Conservation (phyloP, 2,329 filamentous ascomycete genomes). For the Hypomyces rosellus region DNA sequence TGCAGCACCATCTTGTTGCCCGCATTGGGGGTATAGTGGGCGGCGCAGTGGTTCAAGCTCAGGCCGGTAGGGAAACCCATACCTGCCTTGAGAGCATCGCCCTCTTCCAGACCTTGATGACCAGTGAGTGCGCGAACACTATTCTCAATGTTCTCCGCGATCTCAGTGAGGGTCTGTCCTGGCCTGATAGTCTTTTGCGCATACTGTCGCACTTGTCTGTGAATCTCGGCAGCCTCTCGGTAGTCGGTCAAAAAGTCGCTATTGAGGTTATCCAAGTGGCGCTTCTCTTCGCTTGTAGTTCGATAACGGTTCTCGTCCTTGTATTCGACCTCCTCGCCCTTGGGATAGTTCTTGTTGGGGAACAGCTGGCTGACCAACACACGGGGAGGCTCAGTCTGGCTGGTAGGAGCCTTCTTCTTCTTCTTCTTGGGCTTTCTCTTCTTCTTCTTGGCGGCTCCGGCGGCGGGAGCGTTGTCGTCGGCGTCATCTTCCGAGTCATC, state of each 20-base stretch:
- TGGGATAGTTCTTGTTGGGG: slow-evolving; percentile 64
- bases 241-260: slow-evolving; percentile 76
- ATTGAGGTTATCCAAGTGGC: slow-evolving; percentile 74
- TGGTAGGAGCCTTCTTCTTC: slow-evolving; percentile 70
- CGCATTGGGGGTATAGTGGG: slow-evolving; percentile 81
- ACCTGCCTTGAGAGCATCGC: slow-evolving; percentile 70
- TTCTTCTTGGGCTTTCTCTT: slow-evolving; percentile 84
- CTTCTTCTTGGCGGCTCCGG: slow-evolving; percentile 41
- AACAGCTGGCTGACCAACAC: slow-evolving; percentile 68
- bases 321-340: slow-evolving; percentile 74
- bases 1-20: slow-evolving; percentile 73
- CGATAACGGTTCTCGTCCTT: slow-evolving; percentile 68
- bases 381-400: slow-evolving; percentile 67
- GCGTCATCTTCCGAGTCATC: slow-evolving; percentile 50
- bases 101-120: slow-evolving; percentile 69
- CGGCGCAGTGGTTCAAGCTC: slow-evolving; percentile 77
- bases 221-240: slow-evolving; percentile 79
- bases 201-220: slow-evolving; percentile 80
- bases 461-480: slow-evolving; percentile 34
- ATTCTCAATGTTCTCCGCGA: slow-evolving; percentile 82
- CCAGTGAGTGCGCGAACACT: slow-evolving; percentile 70
- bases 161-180: slow-evolving; percentile 72
- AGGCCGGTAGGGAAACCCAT: slow-evolving; percentile 85
- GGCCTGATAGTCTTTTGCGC: slow-evolving; percentile 76
- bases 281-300: slow-evolving; percentile 77